Evolutionary conservation across 495 filamentous ascomycete genomes (phyloP), one percentile per base, ranked within the genome.

Genomic region (Xylaria venustula): DNA sequence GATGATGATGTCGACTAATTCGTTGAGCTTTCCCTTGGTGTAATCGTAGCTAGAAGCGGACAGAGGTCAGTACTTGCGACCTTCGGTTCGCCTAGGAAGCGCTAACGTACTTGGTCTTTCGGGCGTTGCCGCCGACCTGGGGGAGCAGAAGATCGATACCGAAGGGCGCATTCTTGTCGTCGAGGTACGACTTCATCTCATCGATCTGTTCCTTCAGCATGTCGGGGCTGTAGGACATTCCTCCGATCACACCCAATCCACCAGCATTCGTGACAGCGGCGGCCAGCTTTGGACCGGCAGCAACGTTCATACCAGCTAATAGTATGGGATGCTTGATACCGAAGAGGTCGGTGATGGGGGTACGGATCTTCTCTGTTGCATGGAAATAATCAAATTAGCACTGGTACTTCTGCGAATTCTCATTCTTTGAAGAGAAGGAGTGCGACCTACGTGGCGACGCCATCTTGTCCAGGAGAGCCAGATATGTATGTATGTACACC

Each of bases 231-330:
- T 98, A 98, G 65, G 90, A 92, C 66, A 98, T 87, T 71, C 94
- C 94, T 67, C 94, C 94, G 72, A 98, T 90, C 63, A 98, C 94
- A 77, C 94, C 94, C 61, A 98, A 80, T 70, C 94, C 94, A 64
- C 94, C 94, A 30, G 94, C 94, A 78, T 98, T 97, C 60, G 94
- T 95, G 67, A 98, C 94, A 9, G 94, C 94, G 19, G 94, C 94
- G 42, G 94, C 95, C 71, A 98, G 87, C 83, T 93, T 96, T 47
- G 95, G 95, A 48, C 94, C 94, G 50, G 94, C 95, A 49, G 94
- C 95, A 60, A 98, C 95, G 83, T 98, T 98, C 94, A 98, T 98
- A 68, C 94, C 94, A 64, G 94, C 94, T 62, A 98, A 87, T 70
- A 98, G 81, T 72, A 98, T 81, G 30, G 94, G 94, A 79, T 98